Conservation (phyloP, 129 eudicot genomes). For the Gnaphalium uliginosum region DNA sequence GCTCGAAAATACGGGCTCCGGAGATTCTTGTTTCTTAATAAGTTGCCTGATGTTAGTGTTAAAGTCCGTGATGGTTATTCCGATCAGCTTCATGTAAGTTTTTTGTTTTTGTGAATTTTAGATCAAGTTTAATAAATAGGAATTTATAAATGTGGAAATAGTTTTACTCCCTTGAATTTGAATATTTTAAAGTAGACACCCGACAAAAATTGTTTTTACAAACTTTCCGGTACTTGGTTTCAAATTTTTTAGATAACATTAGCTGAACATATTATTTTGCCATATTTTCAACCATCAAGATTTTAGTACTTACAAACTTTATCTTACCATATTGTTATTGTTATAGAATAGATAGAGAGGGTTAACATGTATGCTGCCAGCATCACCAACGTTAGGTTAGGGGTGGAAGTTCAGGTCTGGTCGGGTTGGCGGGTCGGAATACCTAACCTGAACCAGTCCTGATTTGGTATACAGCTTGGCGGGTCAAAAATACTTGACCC, state of each 20-base stretch:
- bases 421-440: background rate
- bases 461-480: background rate
- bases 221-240: background rate
- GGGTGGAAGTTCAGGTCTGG: background rate
- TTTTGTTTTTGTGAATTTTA: background rate
- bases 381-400: background rate
- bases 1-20: slow-evolving; percentile 67
- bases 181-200: no score
- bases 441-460: background rate
- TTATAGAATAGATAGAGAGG: no score
- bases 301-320: no score
- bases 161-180: background rate
- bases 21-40: slow-evolving; percentile 73
- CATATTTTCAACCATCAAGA: background rate
- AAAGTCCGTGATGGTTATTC: slow-evolving; percentile 72
- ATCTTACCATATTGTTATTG: no score
- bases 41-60: slow-evolving; percentile 56
- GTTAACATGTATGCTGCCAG: no score
- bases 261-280: background rate
- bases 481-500: no score
- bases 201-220: no score
- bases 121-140: background rate
- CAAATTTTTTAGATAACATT: no score
- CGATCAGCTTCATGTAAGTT: slow-evolving; percentile 67
- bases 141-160: background rate